Evolutionary conservation across 2,329 filamentous ascomycete species (phyloP).

Genomic region (Colletotrichum ledebouriae): DNA sequence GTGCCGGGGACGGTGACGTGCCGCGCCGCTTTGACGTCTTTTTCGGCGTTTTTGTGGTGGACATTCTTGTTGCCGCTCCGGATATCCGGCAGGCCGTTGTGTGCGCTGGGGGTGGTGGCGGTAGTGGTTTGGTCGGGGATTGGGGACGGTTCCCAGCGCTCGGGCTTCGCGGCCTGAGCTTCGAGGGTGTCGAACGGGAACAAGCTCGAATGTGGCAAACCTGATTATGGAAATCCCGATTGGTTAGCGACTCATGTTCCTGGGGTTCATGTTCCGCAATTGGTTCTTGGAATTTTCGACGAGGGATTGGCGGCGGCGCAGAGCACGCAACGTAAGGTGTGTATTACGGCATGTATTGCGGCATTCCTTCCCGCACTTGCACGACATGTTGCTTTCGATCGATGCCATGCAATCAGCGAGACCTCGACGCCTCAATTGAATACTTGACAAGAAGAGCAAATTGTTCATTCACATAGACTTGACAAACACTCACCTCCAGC

Average conservation of each 20-base stretch:
- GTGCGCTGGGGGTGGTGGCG: conserved; percentile 53
- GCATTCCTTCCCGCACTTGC: conserved; percentile 21
- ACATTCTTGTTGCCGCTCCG: conserved; percentile 26
- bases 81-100: conserved; percentile 51
- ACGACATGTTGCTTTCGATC: not conserved
- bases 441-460: not conserved
- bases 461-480: not conserved
- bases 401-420: not conserved
- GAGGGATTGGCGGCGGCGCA: not conserved
- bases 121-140: conserved; percentile 49
- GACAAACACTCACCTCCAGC: conserved; percentile 66
- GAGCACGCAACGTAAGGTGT: conserved; percentile 37
- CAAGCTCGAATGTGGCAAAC: conserved; percentile 82
- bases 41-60: not conserved
- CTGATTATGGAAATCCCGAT: conserved; percentile 56
- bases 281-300: conserved; percentile 2
- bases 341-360: conserved; percentile 37
- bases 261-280: not conserved
- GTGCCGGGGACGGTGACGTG: conserved; percentile 78
- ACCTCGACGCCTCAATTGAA: not conserved
- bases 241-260: conserved; percentile 21
- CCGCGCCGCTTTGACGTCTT: conserved; percentile 48
- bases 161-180: conserved; percentile 80
- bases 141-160: conserved; percentile 79
- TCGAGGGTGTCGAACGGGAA: conserved; percentile 95